These are phyloP conservation scores for Pseudogymnoascus sp. DNA, from an alignment of 2,329 filamentous ascomycete species.

Conservation along the genomic window DNA sequence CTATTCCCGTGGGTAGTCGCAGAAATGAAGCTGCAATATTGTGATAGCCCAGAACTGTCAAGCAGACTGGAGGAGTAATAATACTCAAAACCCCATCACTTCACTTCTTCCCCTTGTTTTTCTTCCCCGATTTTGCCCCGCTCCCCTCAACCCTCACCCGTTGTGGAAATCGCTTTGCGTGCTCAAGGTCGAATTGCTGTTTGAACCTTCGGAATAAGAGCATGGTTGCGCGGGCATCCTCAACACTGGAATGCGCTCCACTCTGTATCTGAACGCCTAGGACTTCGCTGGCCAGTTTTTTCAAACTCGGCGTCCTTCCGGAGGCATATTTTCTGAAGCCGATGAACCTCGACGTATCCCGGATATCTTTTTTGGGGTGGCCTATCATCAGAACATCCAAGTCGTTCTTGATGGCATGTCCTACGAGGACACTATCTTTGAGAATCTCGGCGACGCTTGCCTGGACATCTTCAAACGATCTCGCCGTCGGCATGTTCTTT, in stretches of 20 bases:
- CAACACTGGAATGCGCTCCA: constrained; percentile 58
- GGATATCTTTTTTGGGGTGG: constrained; percentile 70
- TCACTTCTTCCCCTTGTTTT: constrained; percentile 38
- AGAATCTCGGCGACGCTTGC: constrained; percentile 62
- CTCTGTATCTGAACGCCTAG: constrained; percentile 57
- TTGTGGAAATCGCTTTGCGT: constrained; percentile 58
- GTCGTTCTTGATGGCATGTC: constrained; percentile 78
- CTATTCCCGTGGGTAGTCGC: neutral
- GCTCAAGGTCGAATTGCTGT: constrained; percentile 75
- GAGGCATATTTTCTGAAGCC: constrained; percentile 64
- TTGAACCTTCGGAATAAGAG: constrained; percentile 79
- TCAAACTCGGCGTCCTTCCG: constrained; percentile 63
- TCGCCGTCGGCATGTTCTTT: constrained; percentile 62
- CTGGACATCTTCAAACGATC: constrained; percentile 73
- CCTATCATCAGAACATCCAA: constrained; percentile 66
- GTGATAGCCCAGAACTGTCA: neutral
- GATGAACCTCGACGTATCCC: constrained; percentile 76
- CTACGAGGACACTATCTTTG: constrained; percentile 66
- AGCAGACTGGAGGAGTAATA: neutral
- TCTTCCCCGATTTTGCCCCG: constrained; percentile 19
- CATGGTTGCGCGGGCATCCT: constrained; percentile 88
- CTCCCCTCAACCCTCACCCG: constrained; percentile 20
- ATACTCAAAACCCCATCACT: constrained; percentile 10
- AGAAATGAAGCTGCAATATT: neutral
- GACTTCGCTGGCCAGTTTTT: constrained; percentile 50